These are phyloP conservation scores for Chimonanthus salicifolius DNA, from an alignment of 164 flowering plant species.

Conservation along the genomic window DNA sequence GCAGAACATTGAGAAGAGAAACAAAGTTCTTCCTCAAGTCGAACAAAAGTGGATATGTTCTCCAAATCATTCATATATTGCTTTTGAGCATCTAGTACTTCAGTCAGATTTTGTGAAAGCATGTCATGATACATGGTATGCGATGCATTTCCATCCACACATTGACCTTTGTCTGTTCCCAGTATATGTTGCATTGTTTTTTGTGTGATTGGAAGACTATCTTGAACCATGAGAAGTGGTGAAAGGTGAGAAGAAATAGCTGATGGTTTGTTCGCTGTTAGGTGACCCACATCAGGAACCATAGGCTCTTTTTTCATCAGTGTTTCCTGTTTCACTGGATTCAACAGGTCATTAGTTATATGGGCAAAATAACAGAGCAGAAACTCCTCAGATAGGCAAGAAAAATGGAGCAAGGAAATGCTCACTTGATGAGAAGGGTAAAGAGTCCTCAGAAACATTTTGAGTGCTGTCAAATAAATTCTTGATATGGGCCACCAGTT, in stretches of 20 bases:
- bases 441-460: slow-evolving; percentile 6
- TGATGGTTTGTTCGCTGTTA: slow-evolving; percentile 10
- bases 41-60: slow-evolving; percentile 14
- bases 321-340: slow-evolving; percentile 8
- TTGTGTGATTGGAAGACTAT: slow-evolving; percentile 18
- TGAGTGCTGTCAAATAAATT: slow-evolving; percentile 32
- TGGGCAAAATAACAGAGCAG: slow-evolving; percentile 18
- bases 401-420: slow-evolving; percentile 20
- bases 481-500: slow-evolving; percentile 35
- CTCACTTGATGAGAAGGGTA: slow-evolving; percentile 10
- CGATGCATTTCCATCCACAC: slow-evolving; percentile 1
- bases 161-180: neutral
- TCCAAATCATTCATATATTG: slow-evolving; percentile 16
- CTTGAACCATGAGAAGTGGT: slow-evolving; percentile 15
- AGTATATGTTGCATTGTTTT: slow-evolving; percentile 5
- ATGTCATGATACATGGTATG: slow-evolving; percentile 9
- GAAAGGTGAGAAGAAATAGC: slow-evolving; percentile 9
- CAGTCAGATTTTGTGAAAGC: slow-evolving; percentile 6
- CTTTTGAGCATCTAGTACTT: slow-evolving; percentile 11
- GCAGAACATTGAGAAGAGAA: slow-evolving; percentile 6
- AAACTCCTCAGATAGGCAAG: slow-evolving; percentile 20
- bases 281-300: slow-evolving; percentile 10
- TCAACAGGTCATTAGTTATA: neutral
- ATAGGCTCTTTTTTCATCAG: slow-evolving; percentile 15
- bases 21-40: slow-evolving; percentile 24